Evolutionary conservation across 2,329 filamentous ascomycete species (phyloP).

Genomic region (Juglanconis sp.): DNA sequence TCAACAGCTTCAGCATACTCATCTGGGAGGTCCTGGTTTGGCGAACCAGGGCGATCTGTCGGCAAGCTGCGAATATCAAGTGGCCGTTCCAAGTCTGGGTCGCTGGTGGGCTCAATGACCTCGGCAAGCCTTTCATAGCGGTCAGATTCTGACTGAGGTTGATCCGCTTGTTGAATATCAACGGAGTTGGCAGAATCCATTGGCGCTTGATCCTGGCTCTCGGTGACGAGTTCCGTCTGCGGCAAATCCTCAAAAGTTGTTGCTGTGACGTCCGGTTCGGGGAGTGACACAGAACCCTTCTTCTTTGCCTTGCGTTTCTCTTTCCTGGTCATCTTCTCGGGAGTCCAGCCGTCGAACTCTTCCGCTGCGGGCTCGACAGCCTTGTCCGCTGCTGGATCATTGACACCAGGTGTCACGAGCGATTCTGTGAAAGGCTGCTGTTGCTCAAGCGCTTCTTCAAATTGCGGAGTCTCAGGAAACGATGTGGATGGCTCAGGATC

Average conservation of each 20-base stretch:
- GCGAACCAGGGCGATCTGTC: neutral
- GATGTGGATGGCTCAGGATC: neutral
- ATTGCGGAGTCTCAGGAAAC: slow-evolving; percentile 6
- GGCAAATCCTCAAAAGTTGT: neutral
- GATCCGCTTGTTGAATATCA: neutral
- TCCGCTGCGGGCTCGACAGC: slow-evolving; percentile 7
- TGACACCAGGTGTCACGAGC: neutral
- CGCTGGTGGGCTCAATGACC: neutral
- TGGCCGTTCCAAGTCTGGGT: neutral
- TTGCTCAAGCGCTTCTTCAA: neutral
- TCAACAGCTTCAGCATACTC: neutral
- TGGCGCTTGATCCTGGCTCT: neutral
- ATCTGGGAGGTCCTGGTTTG: neutral
- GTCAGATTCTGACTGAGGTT: neutral
- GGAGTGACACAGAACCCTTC: slow-evolving; percentile 3
- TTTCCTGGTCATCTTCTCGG: slow-evolving; percentile 31
- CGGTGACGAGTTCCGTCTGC: neutral
- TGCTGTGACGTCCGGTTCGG: slow-evolving; percentile 1
- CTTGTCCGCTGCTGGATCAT: neutral
- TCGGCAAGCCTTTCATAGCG: neutral
- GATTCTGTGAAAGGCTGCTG: neutral
- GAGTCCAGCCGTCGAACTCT: slow-evolving; percentile 20
- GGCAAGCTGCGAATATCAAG: neutral
- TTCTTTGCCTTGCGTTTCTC: slow-evolving; percentile 18
- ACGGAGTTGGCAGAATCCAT: neutral